Conservation (phyloP, 164 flowering plant species). For the Stephania cephalantha region DNA sequence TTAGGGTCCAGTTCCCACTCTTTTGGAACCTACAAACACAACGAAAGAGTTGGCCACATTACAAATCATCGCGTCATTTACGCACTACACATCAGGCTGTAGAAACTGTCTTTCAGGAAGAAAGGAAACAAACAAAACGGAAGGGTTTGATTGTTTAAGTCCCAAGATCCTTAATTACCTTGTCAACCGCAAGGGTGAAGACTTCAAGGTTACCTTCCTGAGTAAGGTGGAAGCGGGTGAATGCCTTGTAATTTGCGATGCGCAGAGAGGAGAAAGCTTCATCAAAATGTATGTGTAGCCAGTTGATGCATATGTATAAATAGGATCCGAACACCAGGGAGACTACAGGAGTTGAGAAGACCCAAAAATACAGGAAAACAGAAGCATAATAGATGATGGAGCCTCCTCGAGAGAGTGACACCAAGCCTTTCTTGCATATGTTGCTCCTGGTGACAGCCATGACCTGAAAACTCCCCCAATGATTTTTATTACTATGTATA, state of each 20-base stretch:
- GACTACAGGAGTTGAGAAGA: slow-evolving; percentile 94
- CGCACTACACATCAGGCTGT: no score
- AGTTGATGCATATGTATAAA: slow-evolving; percentile 90
- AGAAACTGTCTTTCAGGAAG: no score
- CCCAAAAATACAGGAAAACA: slow-evolving; percentile 94
- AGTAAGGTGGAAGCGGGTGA: slow-evolving; percentile 84
- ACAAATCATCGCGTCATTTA: no score
- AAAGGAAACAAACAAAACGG: no score
- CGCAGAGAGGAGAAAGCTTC: slow-evolving; percentile 99
- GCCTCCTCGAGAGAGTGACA: slow-evolving; percentile 71
- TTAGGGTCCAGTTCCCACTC: slow-evolving; percentile 90
- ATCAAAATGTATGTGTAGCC: slow-evolving; percentile 97
- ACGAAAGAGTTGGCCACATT: not conserved
- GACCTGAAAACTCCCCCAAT: slow-evolving; percentile 49
- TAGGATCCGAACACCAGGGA: slow-evolving; percentile 95
- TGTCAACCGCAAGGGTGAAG: slow-evolving; percentile 92
- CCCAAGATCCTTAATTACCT: slow-evolving; percentile 37
- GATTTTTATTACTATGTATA: slow-evolving; percentile 5
- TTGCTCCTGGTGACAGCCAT: slow-evolving; percentile 91
- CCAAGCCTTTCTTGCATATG: slow-evolving; percentile 82
- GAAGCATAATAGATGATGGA: slow-evolving; percentile 81
- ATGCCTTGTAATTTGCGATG: slow-evolving; percentile 94
- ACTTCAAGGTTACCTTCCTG: slow-evolving; percentile 84
- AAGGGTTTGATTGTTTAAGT: not conserved
- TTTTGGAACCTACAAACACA: slow-evolving; percentile 79